Conservation (phyloP, 169 alveolate species). For the Babesia ovis region DNA sequence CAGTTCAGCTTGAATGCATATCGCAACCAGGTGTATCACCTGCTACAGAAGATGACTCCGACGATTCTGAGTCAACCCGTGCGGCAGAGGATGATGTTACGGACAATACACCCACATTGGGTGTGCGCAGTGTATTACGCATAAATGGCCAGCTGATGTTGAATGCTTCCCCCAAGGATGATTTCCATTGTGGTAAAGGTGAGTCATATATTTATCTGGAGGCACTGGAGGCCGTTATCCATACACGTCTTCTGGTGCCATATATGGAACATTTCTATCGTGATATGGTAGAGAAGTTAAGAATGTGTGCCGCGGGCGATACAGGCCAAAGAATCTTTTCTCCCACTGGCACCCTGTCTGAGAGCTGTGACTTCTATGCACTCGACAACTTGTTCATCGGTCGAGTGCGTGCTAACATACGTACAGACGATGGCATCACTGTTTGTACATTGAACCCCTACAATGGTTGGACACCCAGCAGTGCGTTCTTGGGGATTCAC, state of each 20-base stretch:
- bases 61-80: constrained; percentile 10
- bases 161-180: not conserved
- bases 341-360: not conserved
- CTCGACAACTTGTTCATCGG: not conserved
- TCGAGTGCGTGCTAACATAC: constrained; percentile 8
- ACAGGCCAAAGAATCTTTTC: not conserved
- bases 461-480: constrained; percentile 65
- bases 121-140: not conserved
- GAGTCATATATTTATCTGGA: not conserved
- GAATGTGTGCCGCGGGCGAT: constrained; percentile 7
- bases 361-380: not conserved
- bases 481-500: constrained; percentile 26
- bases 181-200: not conserved
- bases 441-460: constrained; percentile 37
- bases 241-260: constrained; percentile 3
- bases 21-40: not conserved
- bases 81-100: not conserved
- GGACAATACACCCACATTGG: not conserved
- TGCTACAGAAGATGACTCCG: constrained; percentile 2
- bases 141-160: not conserved
- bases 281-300: constrained; percentile 2
- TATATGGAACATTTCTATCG: constrained; percentile 21
- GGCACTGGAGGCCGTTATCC: constrained; percentile 2
- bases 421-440: not conserved
- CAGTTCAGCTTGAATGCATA: constrained; percentile 8